Base-by-base conservation (phyloP, 2,329 filamentous ascomycete genomes). In the Seiridium unicorne region DNA sequence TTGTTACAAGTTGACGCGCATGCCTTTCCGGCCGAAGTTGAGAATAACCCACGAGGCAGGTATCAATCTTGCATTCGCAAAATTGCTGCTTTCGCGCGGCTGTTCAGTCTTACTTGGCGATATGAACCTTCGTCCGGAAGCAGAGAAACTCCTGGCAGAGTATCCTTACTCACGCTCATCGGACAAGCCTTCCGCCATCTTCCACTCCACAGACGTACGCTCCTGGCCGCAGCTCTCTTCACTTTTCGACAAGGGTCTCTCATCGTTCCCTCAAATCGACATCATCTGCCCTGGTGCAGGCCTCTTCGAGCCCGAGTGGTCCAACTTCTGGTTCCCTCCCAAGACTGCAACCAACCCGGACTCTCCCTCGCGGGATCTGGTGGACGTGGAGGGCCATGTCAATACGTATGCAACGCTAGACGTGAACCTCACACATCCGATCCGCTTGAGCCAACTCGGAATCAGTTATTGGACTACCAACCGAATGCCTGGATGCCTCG, bases 41-140 rank as follows among this genome's bases (percentile, higher is more conserved):
- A 26, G 32, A 57, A n/a, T 35, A 46, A 8, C 11, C 38, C 3
- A 10, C 26, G 4, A 8, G 3, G 35, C 49, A 76, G 74, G 76
- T 36, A 77, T 78, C 58, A 74, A 71, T 63, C 70, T 76, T 7
- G 70, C 66, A 40, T 75, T 77, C 60, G 68, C 71, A 51, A 63
- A 66, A 26, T 61, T 73, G 3, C 69, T 78, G 3, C 69, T 77
- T 40, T 59, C 61, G 3, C 68, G 69, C 18, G 73, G 72, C 58
- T 77, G 70, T 62, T 76, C 74, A 8, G 74, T 77, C 47, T 59
- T 77, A 32, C 68, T 77, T 44, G 76, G 68, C 47, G 75, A 78
- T 62, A 64, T 77, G 46, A 61, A 63, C 40, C 69, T 77, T 26
- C 69, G 69, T 6, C 67, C 72, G 11, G 73, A 75, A 60, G 73